Evolutionary conservation across 352 stramenopile genomes (phyloP).

Genomic region (Plasmopara muralis): DNA sequence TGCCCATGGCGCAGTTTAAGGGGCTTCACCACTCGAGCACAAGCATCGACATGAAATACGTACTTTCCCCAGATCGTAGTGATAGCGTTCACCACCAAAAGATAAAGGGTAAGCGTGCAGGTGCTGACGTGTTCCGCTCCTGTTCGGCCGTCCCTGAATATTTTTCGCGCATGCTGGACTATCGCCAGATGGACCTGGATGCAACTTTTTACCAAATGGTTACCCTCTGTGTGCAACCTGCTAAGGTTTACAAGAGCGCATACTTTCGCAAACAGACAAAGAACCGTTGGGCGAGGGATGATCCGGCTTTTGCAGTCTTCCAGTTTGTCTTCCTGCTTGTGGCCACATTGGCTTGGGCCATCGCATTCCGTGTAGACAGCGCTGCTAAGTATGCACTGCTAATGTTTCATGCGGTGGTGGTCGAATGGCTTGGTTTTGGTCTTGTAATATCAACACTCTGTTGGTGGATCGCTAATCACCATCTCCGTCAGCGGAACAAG

Average conservation of each 20-base stretch:
- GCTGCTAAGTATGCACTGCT: constrained; percentile 47
- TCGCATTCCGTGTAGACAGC: constrained; percentile 62
- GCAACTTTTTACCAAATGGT: constrained; percentile 88
- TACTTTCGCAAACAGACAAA: constrained; percentile 94
- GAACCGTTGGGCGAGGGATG: constrained; percentile 97
- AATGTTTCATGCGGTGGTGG: constrained; percentile 67
- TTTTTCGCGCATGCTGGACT: constrained; percentile 71
- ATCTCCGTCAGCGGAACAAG: constrained; percentile 54
- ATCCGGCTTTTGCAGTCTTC: constrained; percentile 95
- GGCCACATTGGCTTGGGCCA: constrained; percentile 69
- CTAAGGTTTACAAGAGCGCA: constrained; percentile 85
- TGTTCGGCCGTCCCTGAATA: constrained; percentile 79
- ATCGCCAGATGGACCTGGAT: constrained; percentile 85
- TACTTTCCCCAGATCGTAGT: constrained; percentile 2
- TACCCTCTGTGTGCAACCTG: constrained; percentile 72
- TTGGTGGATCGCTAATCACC: constrained; percentile 72
- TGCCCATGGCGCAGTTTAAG: constrained; percentile 15
- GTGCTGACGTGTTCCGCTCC: constrained; percentile 54
- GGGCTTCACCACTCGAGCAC: constrained; percentile 20
- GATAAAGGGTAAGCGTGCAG: constrained; percentile 10
- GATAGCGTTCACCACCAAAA: constrained; percentile 2
- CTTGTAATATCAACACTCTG: constrained; percentile 61
- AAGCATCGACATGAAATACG: constrained; percentile 29
- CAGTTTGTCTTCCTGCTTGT: constrained; percentile 89
- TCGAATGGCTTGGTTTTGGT: constrained; percentile 79